Base-by-base conservation (phyloP, 78 protist genomes). In the Polysphondylium violaceum region DNA sequence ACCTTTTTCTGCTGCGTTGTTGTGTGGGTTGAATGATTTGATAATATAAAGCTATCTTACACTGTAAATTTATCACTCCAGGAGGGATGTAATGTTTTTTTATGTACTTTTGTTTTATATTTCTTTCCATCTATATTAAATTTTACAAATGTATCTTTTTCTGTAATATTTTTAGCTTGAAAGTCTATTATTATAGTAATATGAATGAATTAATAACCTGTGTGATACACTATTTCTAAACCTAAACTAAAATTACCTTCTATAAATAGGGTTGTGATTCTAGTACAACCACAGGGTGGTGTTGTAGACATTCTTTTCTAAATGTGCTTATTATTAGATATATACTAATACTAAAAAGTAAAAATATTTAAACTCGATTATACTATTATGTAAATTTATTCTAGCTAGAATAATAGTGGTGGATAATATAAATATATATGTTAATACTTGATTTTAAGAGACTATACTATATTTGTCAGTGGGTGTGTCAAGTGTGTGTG, bases 1-100 rank as follows among this genome's bases (percentile, higher is more conserved):
- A 33, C 12, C 33, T 12, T 12, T 61, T 8, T 8, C 33, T 31
- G 27, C 9, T 31, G 11, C 9, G 12, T 19, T 25, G 5, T 58
- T 58, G 4, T 3, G 11, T 58, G 2, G 11, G 1, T 58, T 19
- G 8, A 21, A 58, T 19, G 21, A 55, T 19, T 31, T 19, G 11
- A 65, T 5, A 9, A 65, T 31, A 16, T 31, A 29, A 9, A 36
- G 17, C 16, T 19, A 6, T 31, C 73, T 23, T 81, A 81, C 89
- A 83, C 38, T 40, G 78, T 83, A 83, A 44, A 83, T 64, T 44
- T 83, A 7, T 83, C 91, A 58, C 50, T 83, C 91, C 91, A 83
- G 0, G 63, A 36, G 38, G 91, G 91, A 43, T 69, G 67, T 35
- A 33, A 64, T 5, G 91, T 83, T 44, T 53, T 83, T 56, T 83